A percentile compares a stretch with the other conserved stretches of the same genome.
phyloP scores from a whole-genome alignment of 2,329 filamentous ascomycete genomes.

The Pseudocercospora crystallina region DNA sequence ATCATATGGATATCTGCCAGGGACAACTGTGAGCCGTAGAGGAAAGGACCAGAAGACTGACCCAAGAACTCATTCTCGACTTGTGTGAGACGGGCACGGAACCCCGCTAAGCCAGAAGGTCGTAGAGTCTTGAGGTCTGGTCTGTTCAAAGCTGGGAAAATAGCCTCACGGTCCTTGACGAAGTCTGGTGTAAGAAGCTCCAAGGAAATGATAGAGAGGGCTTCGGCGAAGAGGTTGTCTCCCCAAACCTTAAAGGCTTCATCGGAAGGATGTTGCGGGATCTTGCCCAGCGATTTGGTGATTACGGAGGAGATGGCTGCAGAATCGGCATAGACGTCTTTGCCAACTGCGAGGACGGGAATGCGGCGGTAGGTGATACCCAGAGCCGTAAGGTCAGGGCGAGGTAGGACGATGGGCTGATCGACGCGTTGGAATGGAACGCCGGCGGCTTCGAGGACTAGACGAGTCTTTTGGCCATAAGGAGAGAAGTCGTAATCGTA shows the following conservation, averaged over 20 bases:
- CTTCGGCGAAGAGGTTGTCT: conserved; percentile 24
- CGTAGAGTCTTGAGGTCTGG: conserved; percentile 24
- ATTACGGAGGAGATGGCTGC: conserved; percentile 26
- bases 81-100: conserved; percentile 22
- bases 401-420: conserved; percentile 30
- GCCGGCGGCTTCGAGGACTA: conserved; percentile 26
- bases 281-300: conserved; percentile 15
- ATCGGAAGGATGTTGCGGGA: conserved; percentile 26
- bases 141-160: conserved; percentile 29
- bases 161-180: conserved; percentile 28
- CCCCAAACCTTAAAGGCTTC: conserved; percentile 32
- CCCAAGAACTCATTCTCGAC: conserved; percentile 26
- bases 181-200: conserved; percentile 24
- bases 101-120: conserved; percentile 25
- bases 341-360: conserved; percentile 33
- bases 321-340: conserved; percentile 34
- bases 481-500: conserved; percentile 34
- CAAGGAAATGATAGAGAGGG: conserved; percentile 26
- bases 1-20: conserved; percentile 31
- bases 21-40: conserved; percentile 23
- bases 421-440: conserved; percentile 28
- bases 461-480: conserved; percentile 32
- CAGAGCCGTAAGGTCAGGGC: conserved; percentile 31
- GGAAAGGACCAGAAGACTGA: conserved; percentile 22
- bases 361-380: conserved; percentile 36